Conservation (phyloP, 2,329 filamentous ascomycete genomes). For the Cyphellophora attinorum region DNA sequence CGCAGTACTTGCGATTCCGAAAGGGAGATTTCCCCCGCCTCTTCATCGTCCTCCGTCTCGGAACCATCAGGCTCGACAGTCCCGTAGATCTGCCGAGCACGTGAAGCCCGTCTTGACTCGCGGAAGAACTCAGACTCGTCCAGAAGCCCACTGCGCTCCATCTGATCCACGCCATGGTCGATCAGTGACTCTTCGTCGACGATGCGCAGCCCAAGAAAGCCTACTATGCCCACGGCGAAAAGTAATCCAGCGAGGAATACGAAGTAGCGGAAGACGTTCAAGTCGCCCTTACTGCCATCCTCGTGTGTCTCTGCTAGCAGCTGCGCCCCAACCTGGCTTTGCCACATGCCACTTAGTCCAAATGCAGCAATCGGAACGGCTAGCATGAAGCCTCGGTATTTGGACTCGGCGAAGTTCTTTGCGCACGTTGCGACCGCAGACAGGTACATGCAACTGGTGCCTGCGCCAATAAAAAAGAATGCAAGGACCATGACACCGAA, state of each 20-base stretch:
- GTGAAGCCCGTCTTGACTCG: conserved; percentile 31
- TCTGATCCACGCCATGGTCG: conserved; percentile 77
- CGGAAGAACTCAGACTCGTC: conserved; percentile 65
- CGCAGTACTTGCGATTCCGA: conserved; percentile 28
- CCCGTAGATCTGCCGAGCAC: conserved; percentile 42
- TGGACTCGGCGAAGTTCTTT: conserved; percentile 92
- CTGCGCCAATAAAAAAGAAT: conserved; percentile 74
- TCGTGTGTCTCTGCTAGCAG: conserved; percentile 61
- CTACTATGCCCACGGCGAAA: conserved; percentile 59
- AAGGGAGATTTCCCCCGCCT: conserved; percentile 33
- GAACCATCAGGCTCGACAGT: conserved; percentile 30
- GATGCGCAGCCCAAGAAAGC: conserved; percentile 63
- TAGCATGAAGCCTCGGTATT: conserved; percentile 78
- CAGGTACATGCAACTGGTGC: conserved; percentile 82
- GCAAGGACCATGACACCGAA: conserved; percentile 76
- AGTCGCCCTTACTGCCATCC: conserved; percentile 53
- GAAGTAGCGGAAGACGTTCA: conserved; percentile 78
- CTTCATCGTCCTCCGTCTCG: conserved; percentile 27
- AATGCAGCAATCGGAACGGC: conserved; percentile 87
- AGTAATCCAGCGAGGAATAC: conserved; percentile 71
- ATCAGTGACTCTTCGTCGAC: conserved; percentile 82
- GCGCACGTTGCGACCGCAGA: conserved; percentile 87
- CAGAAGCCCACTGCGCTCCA: conserved; percentile 80
- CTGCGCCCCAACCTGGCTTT: conserved; percentile 76
- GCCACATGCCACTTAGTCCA: conserved; percentile 90